A percentile compares a stretch with the other conserved stretches of the same genome.
phyloP scores from a whole-genome alignment of 257 asterid species.

The Solanum paucissectum region DNA sequence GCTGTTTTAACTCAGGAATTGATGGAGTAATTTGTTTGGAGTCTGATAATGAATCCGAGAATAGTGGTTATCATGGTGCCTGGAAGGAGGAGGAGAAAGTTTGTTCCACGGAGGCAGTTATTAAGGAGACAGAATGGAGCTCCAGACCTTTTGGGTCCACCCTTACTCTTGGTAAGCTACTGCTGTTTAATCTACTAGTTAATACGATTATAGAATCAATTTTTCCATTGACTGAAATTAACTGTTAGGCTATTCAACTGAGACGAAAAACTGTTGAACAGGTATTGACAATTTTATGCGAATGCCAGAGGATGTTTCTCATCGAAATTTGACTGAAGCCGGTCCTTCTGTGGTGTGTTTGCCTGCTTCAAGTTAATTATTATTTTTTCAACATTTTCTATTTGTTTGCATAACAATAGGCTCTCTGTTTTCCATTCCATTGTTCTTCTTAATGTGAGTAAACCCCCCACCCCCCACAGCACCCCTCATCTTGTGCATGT shows the following conservation, averaged over 20 bases:
- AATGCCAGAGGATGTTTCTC: slow-evolving; percentile 17
- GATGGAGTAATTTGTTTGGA: slow-evolving; percentile 45
- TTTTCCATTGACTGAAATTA: slow-evolving; percentile 11
- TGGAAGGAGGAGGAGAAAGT: slow-evolving; percentile 18
- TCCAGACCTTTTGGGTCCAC: slow-evolving; percentile 29
- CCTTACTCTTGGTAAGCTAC: slow-evolving; percentile 23
- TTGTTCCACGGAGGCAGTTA: slow-evolving; percentile 20
- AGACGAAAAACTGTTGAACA: slow-evolving; percentile 9
- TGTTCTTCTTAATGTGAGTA: neutral
- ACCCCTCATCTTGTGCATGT: neutral
- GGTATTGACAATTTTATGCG: slow-evolving; percentile 19
- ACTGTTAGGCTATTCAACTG: slow-evolving; percentile 24
- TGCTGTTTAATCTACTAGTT: neutral
- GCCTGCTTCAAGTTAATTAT: slow-evolving; percentile 8
- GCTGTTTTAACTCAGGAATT: slow-evolving; percentile 15
- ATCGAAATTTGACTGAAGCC: slow-evolving; percentile 18
- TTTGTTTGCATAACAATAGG: neutral
- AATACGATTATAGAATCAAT: neutral
- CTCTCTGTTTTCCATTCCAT: neutral
- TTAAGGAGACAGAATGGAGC: slow-evolving; percentile 18
- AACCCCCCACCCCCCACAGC: neutral
- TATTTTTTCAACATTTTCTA: neutral
- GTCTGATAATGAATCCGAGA: slow-evolving; percentile 60
- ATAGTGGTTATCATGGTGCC: slow-evolving; percentile 10
- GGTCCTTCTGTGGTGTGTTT: slow-evolving; percentile 39